Evolutionary conservation across 2,329 filamentous ascomycete genomes (phyloP), one percentile per base, ranked within the genome.

Genomic region (Nigrospora oryzae): DNA sequence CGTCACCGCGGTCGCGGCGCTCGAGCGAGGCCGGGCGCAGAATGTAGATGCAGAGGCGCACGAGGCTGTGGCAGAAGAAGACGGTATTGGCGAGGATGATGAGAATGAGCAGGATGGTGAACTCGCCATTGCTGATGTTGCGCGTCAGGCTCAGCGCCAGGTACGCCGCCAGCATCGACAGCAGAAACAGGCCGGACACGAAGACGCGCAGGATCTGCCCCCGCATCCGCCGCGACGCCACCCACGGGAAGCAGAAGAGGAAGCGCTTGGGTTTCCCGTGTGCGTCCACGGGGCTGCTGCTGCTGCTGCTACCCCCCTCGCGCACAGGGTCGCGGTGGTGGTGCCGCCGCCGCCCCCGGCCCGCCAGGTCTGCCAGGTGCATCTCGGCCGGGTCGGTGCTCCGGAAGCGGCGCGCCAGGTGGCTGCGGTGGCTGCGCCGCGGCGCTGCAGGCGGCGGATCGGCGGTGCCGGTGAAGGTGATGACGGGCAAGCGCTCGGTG

Each of bases 91-190:
- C 69, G 42, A 94, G 66, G 46, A 94, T 83, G 51, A 90, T 73
- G 43, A 95, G 73, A 46, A 95, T 83, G 48, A 95, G 74, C 43
- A 94, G 71, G 47, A 94, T 79, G 55, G 89, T 86, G 57, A 94
- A 83, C 62, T 89, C 84, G 60, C 79, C 79, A 36, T 77, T 77
- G 42, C 77, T 69, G 48, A 80, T 71, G 36, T 76, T 77, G 49
- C 79, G 73, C 3, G 83, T 83, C 38, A 89, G 70, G 16, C 81
- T 77, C 38, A 95, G 75, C 5, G 78, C 78, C 51, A 94, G 75
- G 60, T 93, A 90, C 33, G 85, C 70, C 43, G 75, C 65, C 36
- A 88, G 58, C 39, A 84, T 68, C 30, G 74, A 57, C 5, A 75
- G 59, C 11, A 87, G 62, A 45, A 87, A 77, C 6, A 75, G 49